A percentile compares a stretch with the other conserved stretches of the same genome.
These are phyloP conservation scores for Trichoderma simmonsii DNA, from an alignment of 2,329 filamentous ascomycete genomes.

Conservation along the genomic window DNA sequence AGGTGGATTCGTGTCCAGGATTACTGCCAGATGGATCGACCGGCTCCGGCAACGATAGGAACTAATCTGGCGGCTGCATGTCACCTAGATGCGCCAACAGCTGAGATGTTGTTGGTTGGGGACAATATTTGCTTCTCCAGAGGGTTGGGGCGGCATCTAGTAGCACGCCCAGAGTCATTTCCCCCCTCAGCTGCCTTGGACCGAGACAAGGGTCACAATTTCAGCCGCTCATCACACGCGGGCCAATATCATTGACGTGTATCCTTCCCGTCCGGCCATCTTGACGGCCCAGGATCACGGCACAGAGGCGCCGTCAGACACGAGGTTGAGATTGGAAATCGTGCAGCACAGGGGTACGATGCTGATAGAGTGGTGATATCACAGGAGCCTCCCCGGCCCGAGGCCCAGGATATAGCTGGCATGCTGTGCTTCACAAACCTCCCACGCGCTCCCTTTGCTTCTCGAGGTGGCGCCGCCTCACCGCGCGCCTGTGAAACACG, in stretches of 20 bases:
- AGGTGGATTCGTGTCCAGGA: neutral
- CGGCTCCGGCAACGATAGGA: neutral
- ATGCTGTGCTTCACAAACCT: neutral
- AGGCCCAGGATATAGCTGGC: neutral
- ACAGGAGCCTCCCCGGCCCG: neutral
- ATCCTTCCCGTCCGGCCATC: neutral
- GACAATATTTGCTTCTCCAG: neutral
- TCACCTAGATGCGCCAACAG: too few relatives aligned
- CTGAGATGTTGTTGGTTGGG: too few relatives aligned
- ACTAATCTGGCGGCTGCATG: neutral
- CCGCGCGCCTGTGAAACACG: conserved; percentile 13
- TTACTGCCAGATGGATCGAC: conserved; percentile 11
- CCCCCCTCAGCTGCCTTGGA: conserved; percentile 4
- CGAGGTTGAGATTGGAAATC: neutral
- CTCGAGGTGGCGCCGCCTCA: conserved; percentile 13
- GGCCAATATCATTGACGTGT: neutral
- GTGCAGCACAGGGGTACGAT: neutral
- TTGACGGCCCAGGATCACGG: neutral
- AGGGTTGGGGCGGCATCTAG: neutral
- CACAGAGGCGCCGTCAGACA: neutral
- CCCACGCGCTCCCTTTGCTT: neutral
- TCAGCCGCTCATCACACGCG: neutral
- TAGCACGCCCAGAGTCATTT: neutral
- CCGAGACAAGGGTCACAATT: neutral
- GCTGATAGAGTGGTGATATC: neutral